Base-by-base conservation (phyloP, 2,329 filamentous ascomycete species). In the Venturia oleaginea region DNA sequence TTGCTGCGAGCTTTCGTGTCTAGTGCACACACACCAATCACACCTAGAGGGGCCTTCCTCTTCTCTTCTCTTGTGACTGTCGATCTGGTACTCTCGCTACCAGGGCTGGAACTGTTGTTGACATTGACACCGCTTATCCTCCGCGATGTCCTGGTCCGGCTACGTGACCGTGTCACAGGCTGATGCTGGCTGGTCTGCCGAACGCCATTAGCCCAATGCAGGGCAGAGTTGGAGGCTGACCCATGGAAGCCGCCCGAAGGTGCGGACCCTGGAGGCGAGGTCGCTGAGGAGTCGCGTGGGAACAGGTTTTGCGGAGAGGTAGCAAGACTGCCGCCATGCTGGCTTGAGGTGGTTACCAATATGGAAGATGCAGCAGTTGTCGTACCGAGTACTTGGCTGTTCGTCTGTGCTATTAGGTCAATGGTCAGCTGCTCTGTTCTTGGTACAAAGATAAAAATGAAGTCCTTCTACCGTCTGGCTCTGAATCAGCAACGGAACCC, bases 1-100 rank as follows among this genome's bases (percentile, higher is more conserved):
- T 97, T 97, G 81, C 92, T 97, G 71, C 94, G 85, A 42, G 94
- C 94, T 78, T 99, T 99, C 69, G 93, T 85, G 77, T 99, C 94
- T 65, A 99, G 81, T 27, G 94, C 95, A 75, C 94, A 99, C 11
- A 99, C 91, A 62, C 94, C 94, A 72, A 99, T 96, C 65, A 81
- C 83, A 66, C 86, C 86, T 67, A 86, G 77, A 22, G 76, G 77
- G 61, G 76, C 75, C 64, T 76, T 75, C 68, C 75, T 72, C 27
- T 64, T 64, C 27, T 65, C 65, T 38, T 65, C 40, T n/a, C 34
- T 24, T 48, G 48, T 17, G 10, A 59, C 81, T 67, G 79, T 74
- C 34, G 79, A 79, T 64, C 87, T 80, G 4, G 51, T 57, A 30
- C 51, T 57, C 64, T 93, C 90, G 68, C 87, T 89, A 68, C 87